Conservation (phyloP, 2,329 filamentous ascomycete genomes). For the Beauveria medogensis region DNA sequence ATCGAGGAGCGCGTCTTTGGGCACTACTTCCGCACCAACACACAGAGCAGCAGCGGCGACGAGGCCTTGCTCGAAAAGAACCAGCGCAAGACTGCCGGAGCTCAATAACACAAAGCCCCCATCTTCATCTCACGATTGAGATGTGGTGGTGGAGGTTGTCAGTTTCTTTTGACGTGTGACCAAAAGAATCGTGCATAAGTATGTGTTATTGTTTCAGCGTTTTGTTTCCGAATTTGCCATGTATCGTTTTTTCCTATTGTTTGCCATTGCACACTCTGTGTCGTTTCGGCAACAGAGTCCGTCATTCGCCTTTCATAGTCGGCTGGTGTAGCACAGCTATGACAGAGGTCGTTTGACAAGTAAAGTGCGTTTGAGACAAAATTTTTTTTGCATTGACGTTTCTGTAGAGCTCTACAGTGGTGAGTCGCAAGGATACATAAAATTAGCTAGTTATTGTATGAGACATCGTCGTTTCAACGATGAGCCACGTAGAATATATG, state of each 20-base stretch:
- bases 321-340: neutral
- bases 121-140: neutral
- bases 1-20: slow-evolving; percentile 27
- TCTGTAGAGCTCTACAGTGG: neutral
- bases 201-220: neutral
- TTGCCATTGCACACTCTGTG: neutral
- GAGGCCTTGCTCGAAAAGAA: slow-evolving; percentile 13
- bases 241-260: slow-evolving; percentile 5
- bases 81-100: slow-evolving; percentile 6
- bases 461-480: neutral
- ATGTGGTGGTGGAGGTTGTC: slow-evolving; percentile 5
- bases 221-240: neutral
- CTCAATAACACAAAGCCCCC: slow-evolving; percentile 15
- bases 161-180: slow-evolving; percentile 1
- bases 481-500: slow-evolving; percentile 8
- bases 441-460: neutral
- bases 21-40: slow-evolving; percentile 20
- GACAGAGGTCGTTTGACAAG: neutral
- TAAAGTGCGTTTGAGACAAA: neutral
- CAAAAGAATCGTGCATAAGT: slow-evolving; percentile 1
- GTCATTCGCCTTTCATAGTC: neutral
- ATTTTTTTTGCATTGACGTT: neutral
- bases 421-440: neutral
- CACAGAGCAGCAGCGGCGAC: slow-evolving; percentile 14
- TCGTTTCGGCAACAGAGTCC: neutral